phyloP scores from a whole-genome alignment of 139 green algal genomes.

The Astrephomene gubernaculifera region DNA sequence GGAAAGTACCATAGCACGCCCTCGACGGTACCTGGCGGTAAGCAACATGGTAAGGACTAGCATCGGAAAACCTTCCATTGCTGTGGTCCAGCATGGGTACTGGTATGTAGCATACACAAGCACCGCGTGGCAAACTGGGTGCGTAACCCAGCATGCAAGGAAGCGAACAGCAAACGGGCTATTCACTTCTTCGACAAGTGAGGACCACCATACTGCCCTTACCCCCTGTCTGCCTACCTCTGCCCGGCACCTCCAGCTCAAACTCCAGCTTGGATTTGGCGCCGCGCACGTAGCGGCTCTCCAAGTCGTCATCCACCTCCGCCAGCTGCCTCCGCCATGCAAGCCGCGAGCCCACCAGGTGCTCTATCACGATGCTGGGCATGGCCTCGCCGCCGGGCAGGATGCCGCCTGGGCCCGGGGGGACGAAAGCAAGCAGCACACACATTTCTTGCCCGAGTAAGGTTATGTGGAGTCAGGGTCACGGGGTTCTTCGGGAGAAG shows the following conservation, averaged over 20 bases:
- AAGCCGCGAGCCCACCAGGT: conserved; percentile 19
- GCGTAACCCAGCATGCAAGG: too few species aligned
- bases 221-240: conserved; percentile 33
- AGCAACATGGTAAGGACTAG: too few species aligned
- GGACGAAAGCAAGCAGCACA: not conserved
- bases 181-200: too few species aligned
- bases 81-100: too few species aligned
- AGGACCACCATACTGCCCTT: too few species aligned
- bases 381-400: conserved; percentile 73
- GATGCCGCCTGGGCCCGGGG: not conserved
- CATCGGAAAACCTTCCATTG: too few species aligned
- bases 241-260: conserved; percentile 73
- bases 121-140: too few species aligned
- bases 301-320: conserved; percentile 82
- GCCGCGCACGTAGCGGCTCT: conserved; percentile 73
- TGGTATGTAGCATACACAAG: too few species aligned
- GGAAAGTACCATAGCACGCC: conserved; percentile 87
- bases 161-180: too few species aligned
- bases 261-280: conserved; percentile 71
- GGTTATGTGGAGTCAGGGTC: too few species aligned
- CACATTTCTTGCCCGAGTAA: too few species aligned
- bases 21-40: conserved; percentile 66
- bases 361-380: conserved; percentile 72
- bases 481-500: too few species aligned
- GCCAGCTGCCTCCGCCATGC: conserved; percentile 59